Evolutionary conservation across 2,329 filamentous ascomycete species (phyloP).

Genomic region (Aspergillus pseudoterreus): DNA sequence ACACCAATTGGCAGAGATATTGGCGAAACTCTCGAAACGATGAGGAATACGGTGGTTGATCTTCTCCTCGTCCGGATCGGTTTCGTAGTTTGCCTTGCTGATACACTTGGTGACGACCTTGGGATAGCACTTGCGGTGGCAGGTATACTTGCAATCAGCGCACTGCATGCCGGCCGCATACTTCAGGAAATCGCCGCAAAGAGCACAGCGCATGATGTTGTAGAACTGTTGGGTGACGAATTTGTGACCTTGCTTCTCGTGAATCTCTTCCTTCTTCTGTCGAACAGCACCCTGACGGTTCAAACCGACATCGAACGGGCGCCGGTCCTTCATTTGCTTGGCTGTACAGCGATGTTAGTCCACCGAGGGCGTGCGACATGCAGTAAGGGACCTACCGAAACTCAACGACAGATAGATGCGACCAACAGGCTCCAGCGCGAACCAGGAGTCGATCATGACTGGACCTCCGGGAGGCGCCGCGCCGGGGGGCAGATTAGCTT

Average conservation of each 20-base stretch:
- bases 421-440: slow-evolving; percentile 90
- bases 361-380: background rate
- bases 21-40: slow-evolving; percentile 93
- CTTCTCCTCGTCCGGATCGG: slow-evolving; percentile 97
- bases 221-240: slow-evolving; percentile 98
- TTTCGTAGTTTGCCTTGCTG: slow-evolving; percentile 98
- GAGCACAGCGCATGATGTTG: slow-evolving; percentile 99
- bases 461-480: slow-evolving; percentile 25
- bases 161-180: slow-evolving; percentile 99
- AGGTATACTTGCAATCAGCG: slow-evolving; percentile 98
- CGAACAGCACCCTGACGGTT: slow-evolving; percentile 94
- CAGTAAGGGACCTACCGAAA: slow-evolving; percentile 55
- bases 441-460: slow-evolving; percentile 80
- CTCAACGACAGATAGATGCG: slow-evolving; percentile 87
- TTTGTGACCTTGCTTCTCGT: slow-evolving; percentile 99
- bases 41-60: slow-evolving; percentile 99
- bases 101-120: slow-evolving; percentile 99
- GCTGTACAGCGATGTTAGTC: slow-evolving; percentile 41
- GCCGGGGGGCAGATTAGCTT: slow-evolving; percentile 26
- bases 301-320: slow-evolving; percentile 81
- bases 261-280: slow-evolving; percentile 95
- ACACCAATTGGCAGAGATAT: slow-evolving; percentile 98
- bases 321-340: slow-evolving; percentile 81
- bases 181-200: slow-evolving; percentile 97
- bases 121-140: slow-evolving; percentile 93